phyloP scores from a whole-genome alignment of 2,329 filamentous ascomycete species.

The Akanthomyces dipterigenus region DNA sequence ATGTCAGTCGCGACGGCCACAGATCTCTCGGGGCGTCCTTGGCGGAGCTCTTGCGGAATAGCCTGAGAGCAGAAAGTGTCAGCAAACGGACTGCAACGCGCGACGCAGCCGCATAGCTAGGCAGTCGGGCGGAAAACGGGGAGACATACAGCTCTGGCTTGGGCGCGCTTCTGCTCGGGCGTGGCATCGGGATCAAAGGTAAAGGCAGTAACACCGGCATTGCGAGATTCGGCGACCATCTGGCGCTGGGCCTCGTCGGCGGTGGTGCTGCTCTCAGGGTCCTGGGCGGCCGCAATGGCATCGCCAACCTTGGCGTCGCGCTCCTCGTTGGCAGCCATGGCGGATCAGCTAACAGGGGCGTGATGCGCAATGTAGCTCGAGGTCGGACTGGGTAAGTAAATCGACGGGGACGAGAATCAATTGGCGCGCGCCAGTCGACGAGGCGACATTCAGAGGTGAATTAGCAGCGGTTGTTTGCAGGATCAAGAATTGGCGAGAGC shows the following conservation, averaged over 20 bases:
- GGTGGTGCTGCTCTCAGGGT: constrained; percentile 61
- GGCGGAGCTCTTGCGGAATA: constrained; percentile 31
- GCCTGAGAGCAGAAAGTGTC: constrained; percentile 21
- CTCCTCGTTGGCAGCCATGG: constrained; percentile 8
- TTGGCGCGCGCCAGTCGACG: constrained; percentile 11
- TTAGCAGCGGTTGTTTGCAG: neutral
- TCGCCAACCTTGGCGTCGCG: constrained; percentile 9
- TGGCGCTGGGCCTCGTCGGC: constrained; percentile 65
- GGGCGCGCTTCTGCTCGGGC: constrained; percentile 75
- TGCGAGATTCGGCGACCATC: constrained; percentile 69
- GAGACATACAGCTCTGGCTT: constrained; percentile 64
- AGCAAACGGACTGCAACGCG: neutral
- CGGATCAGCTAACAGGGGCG: neutral
- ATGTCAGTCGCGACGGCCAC: constrained; percentile 72
- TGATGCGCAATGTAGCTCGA: neutral
- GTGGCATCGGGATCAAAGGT: constrained; percentile 82
- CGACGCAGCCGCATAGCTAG: neutral
- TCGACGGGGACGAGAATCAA: neutral
- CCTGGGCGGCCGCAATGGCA: constrained; percentile 40
- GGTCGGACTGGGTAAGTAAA: neutral
- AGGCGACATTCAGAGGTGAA: constrained; percentile 5
- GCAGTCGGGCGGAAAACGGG: neutral
- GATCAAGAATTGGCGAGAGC: neutral
- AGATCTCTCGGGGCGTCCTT: constrained; percentile 43
- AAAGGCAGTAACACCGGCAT: constrained; percentile 73